Percentiles rank a stretch among this genome's conserved stretches.
These are phyloP conservation scores for Sporothrix luriei DNA, from an alignment of 2,329 filamentous ascomycete genomes.

Conservation along the genomic window DNA sequence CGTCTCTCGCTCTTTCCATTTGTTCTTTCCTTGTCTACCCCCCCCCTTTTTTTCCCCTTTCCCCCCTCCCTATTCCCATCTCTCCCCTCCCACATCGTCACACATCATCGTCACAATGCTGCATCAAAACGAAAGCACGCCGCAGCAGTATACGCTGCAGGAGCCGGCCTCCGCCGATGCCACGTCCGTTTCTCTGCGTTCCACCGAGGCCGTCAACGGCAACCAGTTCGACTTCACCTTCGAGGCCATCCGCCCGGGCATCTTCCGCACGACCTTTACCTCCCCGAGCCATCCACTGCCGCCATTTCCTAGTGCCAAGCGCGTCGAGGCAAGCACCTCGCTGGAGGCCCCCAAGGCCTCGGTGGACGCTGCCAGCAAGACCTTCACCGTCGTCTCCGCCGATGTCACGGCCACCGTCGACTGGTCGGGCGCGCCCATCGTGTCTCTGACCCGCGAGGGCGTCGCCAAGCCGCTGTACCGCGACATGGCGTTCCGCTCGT, in stretches of 20 bases:
- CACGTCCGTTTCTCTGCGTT: constrained; percentile 44
- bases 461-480: constrained; percentile 58
- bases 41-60: background rate
- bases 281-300: constrained; percentile 64
- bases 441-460: constrained; percentile 58
- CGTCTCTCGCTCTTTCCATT: constrained; percentile 16
- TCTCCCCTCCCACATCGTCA: background rate
- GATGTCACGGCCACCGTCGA: constrained; percentile 59
- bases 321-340: constrained; percentile 33
- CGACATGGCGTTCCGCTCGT: constrained; percentile 68
- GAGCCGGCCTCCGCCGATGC: constrained; percentile 16
- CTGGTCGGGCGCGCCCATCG: constrained; percentile 60
- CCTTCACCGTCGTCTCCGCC: constrained; percentile 51
- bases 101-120: constrained; percentile 19
- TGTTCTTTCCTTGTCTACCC: background rate
- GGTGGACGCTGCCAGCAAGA: constrained; percentile 42
- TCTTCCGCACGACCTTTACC: constrained; percentile 70
- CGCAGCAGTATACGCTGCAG: constrained; percentile 39
- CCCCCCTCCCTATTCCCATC: background rate
- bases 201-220: constrained; percentile 43
- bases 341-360: background rate
- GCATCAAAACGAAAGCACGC: constrained; percentile 36
- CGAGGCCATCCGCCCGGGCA: constrained; percentile 61
- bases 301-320: constrained; percentile 62
- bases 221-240: constrained; percentile 61